These are phyloP conservation scores for Amylostereum areolatum DNA, from an alignment of 1,284 basidiomycete genomes.

Conservation along the genomic window DNA sequence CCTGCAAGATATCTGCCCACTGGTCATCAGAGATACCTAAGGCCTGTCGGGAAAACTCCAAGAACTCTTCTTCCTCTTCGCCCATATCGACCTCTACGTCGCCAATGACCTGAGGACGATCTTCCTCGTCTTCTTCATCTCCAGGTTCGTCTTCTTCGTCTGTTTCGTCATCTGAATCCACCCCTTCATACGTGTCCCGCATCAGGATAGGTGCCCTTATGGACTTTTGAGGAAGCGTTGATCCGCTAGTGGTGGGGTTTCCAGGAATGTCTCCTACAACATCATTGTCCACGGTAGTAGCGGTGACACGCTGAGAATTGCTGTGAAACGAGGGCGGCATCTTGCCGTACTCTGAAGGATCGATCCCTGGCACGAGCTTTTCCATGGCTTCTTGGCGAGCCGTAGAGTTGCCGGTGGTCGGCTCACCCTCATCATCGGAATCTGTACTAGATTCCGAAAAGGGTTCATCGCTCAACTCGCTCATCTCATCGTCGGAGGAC, in stretches of 20 bases:
- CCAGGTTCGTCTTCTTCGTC: constrained; percentile 47
- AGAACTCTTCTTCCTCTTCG: constrained; percentile 86
- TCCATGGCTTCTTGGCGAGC: constrained; percentile 61
- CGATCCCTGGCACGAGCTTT: constrained; percentile 61
- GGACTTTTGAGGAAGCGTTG: constrained; percentile 21
- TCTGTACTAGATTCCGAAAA: constrained; percentile 36
- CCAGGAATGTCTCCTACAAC: constrained; percentile 22
- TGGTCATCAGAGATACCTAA: constrained; percentile 81
- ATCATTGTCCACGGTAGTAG: constrained; percentile 42
- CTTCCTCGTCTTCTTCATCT: constrained; percentile 66
- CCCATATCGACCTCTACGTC: constrained; percentile 84
- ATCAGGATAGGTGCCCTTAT: constrained; percentile 73
- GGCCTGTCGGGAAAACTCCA: constrained; percentile 87
- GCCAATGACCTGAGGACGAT: constrained; percentile 71
- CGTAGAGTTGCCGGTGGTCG: constrained; percentile 22
- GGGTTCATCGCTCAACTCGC: constrained; percentile 40
- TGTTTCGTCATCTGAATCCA: constrained; percentile 80
- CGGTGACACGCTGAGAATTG: constrained; percentile 62
- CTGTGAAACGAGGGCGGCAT: constrained; percentile 68
- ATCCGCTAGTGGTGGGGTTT: not conserved
- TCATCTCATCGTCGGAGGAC: constrained; percentile 41
- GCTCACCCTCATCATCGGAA: constrained; percentile 32
- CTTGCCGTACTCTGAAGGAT: constrained; percentile 69
- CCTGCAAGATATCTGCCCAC: constrained; percentile 77
- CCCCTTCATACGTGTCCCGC: constrained; percentile 78